Evolutionary conservation across 805 yeast genomes (phyloP).

Genomic region (Grigorovia transvaalensis): DNA sequence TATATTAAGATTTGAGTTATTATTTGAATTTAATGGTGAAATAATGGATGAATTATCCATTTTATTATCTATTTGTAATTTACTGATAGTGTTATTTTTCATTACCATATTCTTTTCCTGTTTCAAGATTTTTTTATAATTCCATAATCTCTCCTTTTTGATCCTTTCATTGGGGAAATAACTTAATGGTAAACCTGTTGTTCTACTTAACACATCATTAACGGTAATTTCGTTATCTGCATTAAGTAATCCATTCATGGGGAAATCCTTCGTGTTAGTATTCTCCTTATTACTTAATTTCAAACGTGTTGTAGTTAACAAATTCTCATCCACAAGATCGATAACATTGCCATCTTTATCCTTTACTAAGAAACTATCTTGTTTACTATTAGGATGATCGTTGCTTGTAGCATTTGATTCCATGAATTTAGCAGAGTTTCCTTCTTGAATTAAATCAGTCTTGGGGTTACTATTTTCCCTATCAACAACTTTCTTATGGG

Average conservation of each 20-base stretch:
- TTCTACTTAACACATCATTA: conserved; percentile 39
- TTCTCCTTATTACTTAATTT: background rate
- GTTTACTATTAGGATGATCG: too few species aligned
- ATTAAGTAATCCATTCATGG: background rate
- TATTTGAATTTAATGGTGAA: background rate
- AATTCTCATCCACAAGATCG: background rate
- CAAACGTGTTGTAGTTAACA: background rate
- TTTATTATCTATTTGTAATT: background rate
- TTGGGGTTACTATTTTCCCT: background rate
- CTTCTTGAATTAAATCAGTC: background rate
- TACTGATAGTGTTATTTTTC: conserved; percentile 1
- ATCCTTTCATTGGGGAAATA: conserved; percentile 53
- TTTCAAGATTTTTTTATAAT: conserved; percentile 25
- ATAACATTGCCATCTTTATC: background rate
- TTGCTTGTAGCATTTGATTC: too few species aligned
- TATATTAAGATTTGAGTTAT: background rate
- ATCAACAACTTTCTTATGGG: background rate
- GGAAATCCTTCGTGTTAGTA: background rate
- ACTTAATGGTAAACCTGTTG: conserved; percentile 66
- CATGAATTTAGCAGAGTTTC: too few species aligned
- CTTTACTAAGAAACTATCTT: background rate
- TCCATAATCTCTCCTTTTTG: conserved; percentile 47
- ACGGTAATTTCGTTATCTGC: background rate
- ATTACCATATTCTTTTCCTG: background rate
- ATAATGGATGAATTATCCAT: background rate